These are phyloP conservation scores for Candida pseudofarinosa DNA, from an alignment of 805 yeast species.

Conservation along the genomic window DNA sequence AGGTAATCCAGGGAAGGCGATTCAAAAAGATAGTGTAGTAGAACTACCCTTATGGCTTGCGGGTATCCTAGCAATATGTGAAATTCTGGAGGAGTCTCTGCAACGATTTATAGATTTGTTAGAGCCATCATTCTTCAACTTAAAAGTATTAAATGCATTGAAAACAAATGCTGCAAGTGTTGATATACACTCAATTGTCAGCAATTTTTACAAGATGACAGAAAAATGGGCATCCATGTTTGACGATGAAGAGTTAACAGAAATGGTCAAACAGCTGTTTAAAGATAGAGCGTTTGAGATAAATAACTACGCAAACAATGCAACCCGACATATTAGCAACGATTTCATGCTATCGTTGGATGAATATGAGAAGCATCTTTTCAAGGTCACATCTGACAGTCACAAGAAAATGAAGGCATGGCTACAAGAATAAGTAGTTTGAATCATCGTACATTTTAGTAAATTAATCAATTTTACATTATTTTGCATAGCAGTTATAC, in stretches of 20 bases:
- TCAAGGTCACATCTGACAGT: constrained; percentile 49
- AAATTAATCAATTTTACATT: neutral
- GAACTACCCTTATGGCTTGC: constrained; percentile 92
- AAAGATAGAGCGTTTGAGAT: constrained; percentile 66
- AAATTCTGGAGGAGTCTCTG: constrained; percentile 29
- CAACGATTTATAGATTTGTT: constrained; percentile 60
- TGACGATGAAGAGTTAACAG: constrained; percentile 58
- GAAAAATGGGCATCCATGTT: constrained; percentile 76
- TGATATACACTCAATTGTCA: constrained; percentile 62
- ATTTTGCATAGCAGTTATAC: neutral
- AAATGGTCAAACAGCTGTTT: constrained; percentile 46
- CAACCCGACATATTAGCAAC: constrained; percentile 43
- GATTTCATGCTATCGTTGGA: constrained; percentile 66
- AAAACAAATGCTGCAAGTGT: constrained; percentile 64
- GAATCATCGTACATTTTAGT: constrained; percentile 1
- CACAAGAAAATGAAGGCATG: constrained; percentile 35
- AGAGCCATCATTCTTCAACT: constrained; percentile 66
- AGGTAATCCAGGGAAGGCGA: constrained; percentile 65
- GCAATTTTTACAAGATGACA: constrained; percentile 66
- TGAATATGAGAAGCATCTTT: constrained; percentile 66
- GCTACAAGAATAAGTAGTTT: constrained; percentile 20
- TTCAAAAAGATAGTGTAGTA: constrained; percentile 56
- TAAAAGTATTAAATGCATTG: constrained; percentile 73
- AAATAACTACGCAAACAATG: constrained; percentile 62
- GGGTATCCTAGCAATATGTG: constrained; percentile 57